Base-by-base conservation (phyloP, 257 asterid species). In the Striga asiatica region DNA sequence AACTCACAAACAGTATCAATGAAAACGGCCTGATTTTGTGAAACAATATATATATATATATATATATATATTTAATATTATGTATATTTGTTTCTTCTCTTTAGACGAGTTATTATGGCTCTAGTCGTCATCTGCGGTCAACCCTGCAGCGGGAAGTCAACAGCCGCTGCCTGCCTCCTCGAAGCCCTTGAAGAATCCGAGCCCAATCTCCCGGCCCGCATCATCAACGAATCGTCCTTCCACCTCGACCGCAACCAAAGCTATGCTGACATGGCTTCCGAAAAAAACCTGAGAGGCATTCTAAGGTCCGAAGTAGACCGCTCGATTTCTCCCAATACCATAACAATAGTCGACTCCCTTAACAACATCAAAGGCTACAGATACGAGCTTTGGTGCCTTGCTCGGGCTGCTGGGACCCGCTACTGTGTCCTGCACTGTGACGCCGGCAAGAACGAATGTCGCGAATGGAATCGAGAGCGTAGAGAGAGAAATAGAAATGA, bases 361-460 rank as follows among this genome's bases (percentile, higher is more conserved):
- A 92, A 92, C 81, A 88, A 74, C 91, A 92, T 92, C 58, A 92
- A 92, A 76, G 99, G 99, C 35, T 92, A 92, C 65, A 84, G 97
- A 61, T 92, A 92, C 3, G 99, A 92, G 77, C 73, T 92, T 5
- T 92, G 97, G 99, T 92, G 99, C 62, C 64, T 92, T 69, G 99
- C 99, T 58, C 94, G 99, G 2, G 91, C 95, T 49, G 86, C 93
- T 1, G 97, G 99, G 57, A 84, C 82, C 12, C 76, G 99, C 64
- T 88, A 88, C 20, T 92, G 97, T 54, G 94, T 92, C 21, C 58
- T 92, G 8, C 86, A 83, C 61, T 84, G 97, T 60, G 94, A 92
- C 16, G 79, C 69, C 7, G 94, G 75, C 8, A 83, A 75, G 32
- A 19, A 71, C 32, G 16, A 52, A 17, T 88, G 97, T 64, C 78